These are phyloP conservation scores for Skeletonema potamos DNA, from an alignment of 108 stramenopile genomes.

Conservation along the genomic window DNA sequence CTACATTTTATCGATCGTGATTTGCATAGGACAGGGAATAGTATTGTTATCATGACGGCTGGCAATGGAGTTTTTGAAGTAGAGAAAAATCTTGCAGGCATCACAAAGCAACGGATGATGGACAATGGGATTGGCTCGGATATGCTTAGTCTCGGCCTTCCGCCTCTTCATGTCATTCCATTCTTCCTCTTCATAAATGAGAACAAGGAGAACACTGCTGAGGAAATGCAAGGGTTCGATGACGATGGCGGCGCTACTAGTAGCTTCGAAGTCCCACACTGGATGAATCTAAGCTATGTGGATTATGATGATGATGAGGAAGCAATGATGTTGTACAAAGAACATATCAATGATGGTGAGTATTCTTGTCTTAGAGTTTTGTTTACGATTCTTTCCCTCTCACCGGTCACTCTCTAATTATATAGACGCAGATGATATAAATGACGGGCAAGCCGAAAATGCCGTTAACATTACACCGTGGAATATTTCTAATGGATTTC, in stretches of 20 bases:
- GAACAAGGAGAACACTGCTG: conserved; percentile 37
- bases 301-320: conserved; percentile 65
- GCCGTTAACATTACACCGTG: conserved; percentile 8
- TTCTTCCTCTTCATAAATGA: conserved; percentile 87
- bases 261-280: conserved; percentile 85
- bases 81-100: conserved; percentile 84
- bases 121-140: conserved; percentile 99
- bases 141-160: conserved; percentile 92
- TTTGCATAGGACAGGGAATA: conserved; percentile 92
- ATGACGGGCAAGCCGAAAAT: conserved; percentile 19
- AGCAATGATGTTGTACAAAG: conserved; percentile 37
- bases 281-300: conserved; percentile 88
- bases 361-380: background rate
- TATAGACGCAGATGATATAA: background rate
- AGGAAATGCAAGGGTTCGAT: conserved; percentile 46
- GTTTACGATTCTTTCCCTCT: background rate
- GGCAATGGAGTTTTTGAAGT: conserved; percentile 96
- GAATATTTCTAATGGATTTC: conserved; percentile 56
- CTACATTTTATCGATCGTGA: conserved; percentile 96
- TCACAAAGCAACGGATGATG: conserved; percentile 99
- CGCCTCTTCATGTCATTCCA: conserved; percentile 96
- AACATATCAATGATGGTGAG: conserved; percentile 22
- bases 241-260: conserved; percentile 39
- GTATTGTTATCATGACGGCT: conserved; percentile 92
- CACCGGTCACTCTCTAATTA: background rate